A percentile compares a stretch with the other conserved stretches of the same genome.
Conservation (phyloP, 306 rosid genomes). For the Vigna unguiculata region DNA sequence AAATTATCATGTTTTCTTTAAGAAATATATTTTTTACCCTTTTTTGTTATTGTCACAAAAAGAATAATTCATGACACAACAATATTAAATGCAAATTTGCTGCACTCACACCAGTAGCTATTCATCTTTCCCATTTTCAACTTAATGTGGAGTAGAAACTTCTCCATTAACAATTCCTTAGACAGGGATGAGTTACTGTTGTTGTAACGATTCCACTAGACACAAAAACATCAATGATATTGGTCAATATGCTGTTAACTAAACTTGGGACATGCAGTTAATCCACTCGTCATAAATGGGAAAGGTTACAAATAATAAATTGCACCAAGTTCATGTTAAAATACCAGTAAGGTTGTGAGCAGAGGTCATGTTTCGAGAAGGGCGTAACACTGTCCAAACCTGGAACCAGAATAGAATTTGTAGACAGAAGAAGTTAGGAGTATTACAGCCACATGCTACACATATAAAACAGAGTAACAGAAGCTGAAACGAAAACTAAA, state of each 20-base stretch:
- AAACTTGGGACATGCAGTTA: background rate
- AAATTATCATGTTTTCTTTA: background rate
- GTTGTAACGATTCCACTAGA: background rate
- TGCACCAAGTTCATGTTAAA: conserved; percentile 28
- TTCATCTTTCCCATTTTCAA: conserved; percentile 28
- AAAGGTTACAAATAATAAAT: conserved; percentile 20
- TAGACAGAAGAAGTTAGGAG: background rate
- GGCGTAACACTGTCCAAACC: conserved; percentile 39
- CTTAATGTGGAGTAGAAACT: conserved; percentile 1
- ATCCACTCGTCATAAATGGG: conserved; percentile 9
- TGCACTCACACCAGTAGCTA: conserved; percentile 15
- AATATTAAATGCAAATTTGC: background rate
- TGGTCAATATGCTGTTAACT: background rate
- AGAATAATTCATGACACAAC: conserved; percentile 10
- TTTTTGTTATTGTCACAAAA: conserved; percentile 12
- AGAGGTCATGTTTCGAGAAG: conserved; percentile 48
- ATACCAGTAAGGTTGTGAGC: conserved; percentile 49
- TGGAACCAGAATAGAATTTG: conserved; percentile 39
- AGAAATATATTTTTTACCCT: background rate
- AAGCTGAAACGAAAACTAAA: conserved; percentile 25
- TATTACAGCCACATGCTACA: conserved; percentile 17
- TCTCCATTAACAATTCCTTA: conserved; percentile 8
- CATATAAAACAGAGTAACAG: conserved; percentile 15
- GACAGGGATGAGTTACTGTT: background rate
- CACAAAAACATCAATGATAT: conserved; percentile 1